Conservation (phyloP, 2,329 filamentous ascomycete species). For the Amesomyces nigricolor region DNA sequence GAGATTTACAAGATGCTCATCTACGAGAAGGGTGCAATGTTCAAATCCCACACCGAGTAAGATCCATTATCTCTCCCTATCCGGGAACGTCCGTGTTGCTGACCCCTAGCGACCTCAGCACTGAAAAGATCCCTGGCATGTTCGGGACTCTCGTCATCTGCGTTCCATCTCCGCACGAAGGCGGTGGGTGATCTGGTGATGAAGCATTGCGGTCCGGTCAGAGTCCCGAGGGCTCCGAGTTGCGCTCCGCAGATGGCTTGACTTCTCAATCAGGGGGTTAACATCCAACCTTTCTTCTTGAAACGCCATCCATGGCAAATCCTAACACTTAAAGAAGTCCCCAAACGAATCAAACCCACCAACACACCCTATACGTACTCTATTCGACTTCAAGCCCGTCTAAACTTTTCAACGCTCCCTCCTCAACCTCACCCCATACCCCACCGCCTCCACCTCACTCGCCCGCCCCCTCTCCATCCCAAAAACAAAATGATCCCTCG, state of each 20-base stretch:
- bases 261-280: neutral
- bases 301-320: no score
- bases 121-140: slow-evolving; percentile 43
- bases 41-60: slow-evolving; percentile 40
- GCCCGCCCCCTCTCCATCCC: slow-evolving; percentile 8
- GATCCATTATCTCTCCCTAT: slow-evolving; percentile 15
- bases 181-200: slow-evolving; percentile 39
- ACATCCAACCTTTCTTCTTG: no score
- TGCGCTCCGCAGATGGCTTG: slow-evolving; percentile 29
- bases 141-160: slow-evolving; percentile 46
- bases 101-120: slow-evolving; percentile 25
- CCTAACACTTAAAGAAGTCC: no score
- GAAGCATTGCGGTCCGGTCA: slow-evolving; percentile 30
- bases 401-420: neutral
- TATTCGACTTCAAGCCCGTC: no score
- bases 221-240: slow-evolving; percentile 19
- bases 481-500: slow-evolving; percentile 31
- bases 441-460: slow-evolving; percentile 13
- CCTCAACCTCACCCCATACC: slow-evolving; percentile 11
- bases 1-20: slow-evolving; percentile 44
- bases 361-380: no score
- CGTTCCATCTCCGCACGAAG: slow-evolving; percentile 43
- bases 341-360: no score
- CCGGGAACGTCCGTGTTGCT: neutral
- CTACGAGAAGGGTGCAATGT: slow-evolving; percentile 46